Conservation (phyloP, 257 asterid species). For the Solanum medicagineum region DNA sequence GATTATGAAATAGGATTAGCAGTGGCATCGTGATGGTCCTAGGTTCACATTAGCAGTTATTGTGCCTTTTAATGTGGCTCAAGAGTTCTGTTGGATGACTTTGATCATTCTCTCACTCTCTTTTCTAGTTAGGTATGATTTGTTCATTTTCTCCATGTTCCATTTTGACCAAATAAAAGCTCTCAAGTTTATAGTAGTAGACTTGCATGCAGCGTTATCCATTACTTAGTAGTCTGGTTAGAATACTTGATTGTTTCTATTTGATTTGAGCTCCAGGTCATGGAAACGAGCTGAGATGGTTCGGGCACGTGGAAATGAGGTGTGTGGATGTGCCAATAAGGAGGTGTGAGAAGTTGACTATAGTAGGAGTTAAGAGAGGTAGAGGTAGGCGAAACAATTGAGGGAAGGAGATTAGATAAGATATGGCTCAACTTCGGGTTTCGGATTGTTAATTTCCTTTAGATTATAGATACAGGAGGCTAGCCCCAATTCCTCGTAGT, state of each 20-base stretch:
- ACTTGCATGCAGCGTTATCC: neutral
- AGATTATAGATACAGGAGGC: neutral
- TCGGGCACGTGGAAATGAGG: neutral
- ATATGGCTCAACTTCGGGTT: neutral
- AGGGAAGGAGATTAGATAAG: neutral
- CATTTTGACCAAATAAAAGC: neutral
- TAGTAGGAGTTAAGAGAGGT: neutral
- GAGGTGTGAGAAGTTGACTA: neutral
- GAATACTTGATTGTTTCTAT: neutral
- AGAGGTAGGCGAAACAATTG: neutral
- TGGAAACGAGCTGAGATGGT: neutral
- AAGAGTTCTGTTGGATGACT: neutral
- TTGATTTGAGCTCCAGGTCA: neutral
- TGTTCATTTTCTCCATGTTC: neutral
- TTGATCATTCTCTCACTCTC: neutral
- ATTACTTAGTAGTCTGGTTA: neutral
- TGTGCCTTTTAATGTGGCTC: neutral
- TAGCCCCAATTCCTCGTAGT: neutral
- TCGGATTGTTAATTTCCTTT: neutral
- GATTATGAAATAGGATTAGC: neutral
- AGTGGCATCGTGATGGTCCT: neutral
- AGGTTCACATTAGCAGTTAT: neutral
- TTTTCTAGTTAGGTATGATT: neutral
- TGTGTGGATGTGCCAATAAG: neutral
- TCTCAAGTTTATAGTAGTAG: neutral